Conservation (phyloP, 768 basidiomycete species). For the Leccinum longicurvipes region DNA sequence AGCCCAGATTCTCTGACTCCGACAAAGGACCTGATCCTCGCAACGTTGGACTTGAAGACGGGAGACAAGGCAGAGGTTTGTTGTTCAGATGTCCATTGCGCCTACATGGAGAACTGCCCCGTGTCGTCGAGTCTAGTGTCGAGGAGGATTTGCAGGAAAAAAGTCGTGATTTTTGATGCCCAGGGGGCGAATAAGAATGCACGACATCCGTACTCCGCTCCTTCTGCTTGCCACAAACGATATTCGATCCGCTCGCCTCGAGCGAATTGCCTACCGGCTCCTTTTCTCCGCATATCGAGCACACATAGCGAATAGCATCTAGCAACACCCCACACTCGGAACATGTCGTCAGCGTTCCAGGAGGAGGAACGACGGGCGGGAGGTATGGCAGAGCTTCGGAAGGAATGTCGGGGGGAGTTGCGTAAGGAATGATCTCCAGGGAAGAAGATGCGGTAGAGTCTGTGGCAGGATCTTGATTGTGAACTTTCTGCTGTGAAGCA, state of each 20-base stretch:
- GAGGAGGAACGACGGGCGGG: conserved; percentile 47
- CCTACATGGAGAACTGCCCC: conserved; percentile 9
- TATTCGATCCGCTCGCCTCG: conserved; percentile 6
- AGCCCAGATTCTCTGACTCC: conserved; percentile 42
- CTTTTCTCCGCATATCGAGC: conserved; percentile 83
- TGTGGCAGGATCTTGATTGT: conserved; percentile 18
- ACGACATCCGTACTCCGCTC: conserved; percentile 29
- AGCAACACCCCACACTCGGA: conserved; percentile 74
- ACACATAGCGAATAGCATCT: conserved; percentile 87
- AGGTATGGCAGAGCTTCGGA: conserved; percentile 53
- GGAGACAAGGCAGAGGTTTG: conserved; percentile 48
- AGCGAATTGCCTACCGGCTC: conserved; percentile 36
- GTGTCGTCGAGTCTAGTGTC: conserved; percentile 17
- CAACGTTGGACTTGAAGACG: conserved; percentile 23
- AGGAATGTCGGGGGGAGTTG: conserved; percentile 38
- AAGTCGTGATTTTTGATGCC: conserved; percentile 28
- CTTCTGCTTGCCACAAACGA: conserved; percentile 44
- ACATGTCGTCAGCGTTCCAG: conserved; percentile 71
- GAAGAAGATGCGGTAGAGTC: conserved; percentile 14
- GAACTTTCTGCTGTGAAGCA: conserved; percentile 46
- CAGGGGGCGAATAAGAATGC: conserved; percentile 35
- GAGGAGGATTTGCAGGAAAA: conserved; percentile 15
- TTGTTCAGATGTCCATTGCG: conserved; percentile 24
- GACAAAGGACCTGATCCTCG: background rate
- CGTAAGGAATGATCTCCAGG: conserved; percentile 12